Conservation (phyloP, 345 rosid genomes). For the Aegle marmelos region DNA sequence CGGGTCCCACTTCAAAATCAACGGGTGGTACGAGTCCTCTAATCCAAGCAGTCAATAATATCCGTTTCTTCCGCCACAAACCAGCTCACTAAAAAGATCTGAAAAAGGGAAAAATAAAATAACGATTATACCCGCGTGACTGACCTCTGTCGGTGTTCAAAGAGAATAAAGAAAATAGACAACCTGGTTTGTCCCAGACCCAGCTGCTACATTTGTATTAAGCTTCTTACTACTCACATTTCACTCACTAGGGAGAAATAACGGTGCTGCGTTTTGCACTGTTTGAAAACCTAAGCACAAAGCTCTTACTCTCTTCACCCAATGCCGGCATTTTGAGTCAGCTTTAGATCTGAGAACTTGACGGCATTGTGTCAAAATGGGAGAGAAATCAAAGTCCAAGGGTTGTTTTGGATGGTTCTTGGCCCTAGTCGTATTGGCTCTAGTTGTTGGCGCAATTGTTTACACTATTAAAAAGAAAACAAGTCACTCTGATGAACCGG, state of each 20-base stretch:
- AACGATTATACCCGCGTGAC: constrained; percentile 15
- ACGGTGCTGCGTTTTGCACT: background rate
- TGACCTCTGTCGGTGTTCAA: constrained; percentile 7
- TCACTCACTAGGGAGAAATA: background rate
- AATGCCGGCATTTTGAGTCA: constrained; percentile 13
- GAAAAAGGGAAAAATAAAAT: background rate
- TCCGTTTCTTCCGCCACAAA: background rate
- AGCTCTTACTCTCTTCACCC: background rate
- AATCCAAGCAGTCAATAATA: background rate
- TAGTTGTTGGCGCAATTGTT: constrained; percentile 56
- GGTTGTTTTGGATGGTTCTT: constrained; percentile 75
- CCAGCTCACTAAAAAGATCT: background rate
- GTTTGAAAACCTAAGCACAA: background rate
- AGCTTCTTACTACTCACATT: background rate
- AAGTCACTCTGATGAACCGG: constrained; percentile 40
- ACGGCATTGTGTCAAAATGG: constrained; percentile 40
- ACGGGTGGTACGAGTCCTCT: constrained; percentile 1
- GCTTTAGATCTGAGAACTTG: constrained; percentile 11
- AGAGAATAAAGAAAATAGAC: background rate
- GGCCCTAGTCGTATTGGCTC: constrained; percentile 45
- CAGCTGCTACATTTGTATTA: constrained; percentile 6
- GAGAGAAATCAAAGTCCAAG: constrained; percentile 53
- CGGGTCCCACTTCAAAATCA: background rate
- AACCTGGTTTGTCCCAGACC: background rate
- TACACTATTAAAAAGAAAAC: constrained; percentile 45